These are phyloP conservation scores for Exidia glandulosa DNA, from an alignment of 768 basidiomycete species.

Conservation along the genomic window DNA sequence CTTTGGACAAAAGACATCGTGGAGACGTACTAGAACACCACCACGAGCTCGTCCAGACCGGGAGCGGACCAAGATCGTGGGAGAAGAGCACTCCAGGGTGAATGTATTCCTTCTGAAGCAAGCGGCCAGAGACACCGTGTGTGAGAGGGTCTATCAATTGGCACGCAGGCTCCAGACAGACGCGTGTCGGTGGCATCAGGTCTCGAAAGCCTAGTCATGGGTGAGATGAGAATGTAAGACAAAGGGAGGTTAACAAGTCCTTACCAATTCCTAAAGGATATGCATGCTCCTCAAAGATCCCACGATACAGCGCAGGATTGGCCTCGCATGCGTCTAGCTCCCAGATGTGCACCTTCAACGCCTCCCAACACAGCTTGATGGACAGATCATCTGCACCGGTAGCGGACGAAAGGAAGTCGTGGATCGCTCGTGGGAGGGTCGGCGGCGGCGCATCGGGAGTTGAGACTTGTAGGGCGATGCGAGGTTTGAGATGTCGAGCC, in stretches of 20 bases:
- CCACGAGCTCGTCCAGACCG: not conserved
- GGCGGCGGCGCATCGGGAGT: not conserved
- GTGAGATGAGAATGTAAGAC: too few relatives aligned
- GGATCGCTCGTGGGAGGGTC: not conserved
- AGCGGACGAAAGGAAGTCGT: not conserved
- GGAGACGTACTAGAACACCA: not conserved
- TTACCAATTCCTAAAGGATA: not conserved
- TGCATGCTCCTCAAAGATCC: not conserved
- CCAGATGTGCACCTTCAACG: not conserved
- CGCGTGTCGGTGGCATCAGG: not conserved
- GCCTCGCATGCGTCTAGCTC: not conserved
- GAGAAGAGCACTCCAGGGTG: not conserved
- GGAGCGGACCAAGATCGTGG: not conserved
- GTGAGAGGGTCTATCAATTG: not conserved
- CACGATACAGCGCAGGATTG: not conserved
- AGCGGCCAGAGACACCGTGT: not conserved
- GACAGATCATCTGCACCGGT: not conserved
- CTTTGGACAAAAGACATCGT: slow-evolving; percentile 3
- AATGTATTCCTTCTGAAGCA: not conserved
- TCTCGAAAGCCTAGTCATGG: not conserved
- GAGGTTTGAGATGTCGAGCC: not conserved
- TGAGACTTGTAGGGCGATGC: not conserved
- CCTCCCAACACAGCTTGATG: not conserved
- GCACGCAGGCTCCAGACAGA: not conserved
- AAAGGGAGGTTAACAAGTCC: too few relatives aligned